A percentile compares a stretch with the other conserved stretches of the same genome.
phyloP scores from a whole-genome alignment of 2,329 filamentous ascomycete species.

The Aspergillus sp. region DNA sequence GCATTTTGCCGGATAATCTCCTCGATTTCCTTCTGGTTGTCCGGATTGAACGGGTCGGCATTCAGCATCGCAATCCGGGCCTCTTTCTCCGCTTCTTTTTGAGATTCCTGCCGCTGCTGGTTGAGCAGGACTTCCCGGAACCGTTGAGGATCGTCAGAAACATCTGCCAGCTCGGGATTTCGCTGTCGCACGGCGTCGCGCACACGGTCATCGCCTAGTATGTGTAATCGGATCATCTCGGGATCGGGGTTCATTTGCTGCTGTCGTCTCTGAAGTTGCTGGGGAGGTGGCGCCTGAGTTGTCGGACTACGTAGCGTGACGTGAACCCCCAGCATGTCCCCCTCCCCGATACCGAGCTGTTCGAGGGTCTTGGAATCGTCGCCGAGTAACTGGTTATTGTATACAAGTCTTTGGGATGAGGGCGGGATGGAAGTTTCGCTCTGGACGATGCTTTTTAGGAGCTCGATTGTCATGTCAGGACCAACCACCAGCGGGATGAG shows the following conservation, averaged over 20 bases:
- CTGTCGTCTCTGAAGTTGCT: constrained; percentile 29
- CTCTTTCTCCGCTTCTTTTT: constrained; percentile 73
- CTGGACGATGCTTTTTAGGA: constrained; percentile 84
- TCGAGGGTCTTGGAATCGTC: constrained; percentile 80
- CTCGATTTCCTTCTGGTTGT: constrained; percentile 88
- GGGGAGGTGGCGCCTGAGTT: constrained; percentile 30
- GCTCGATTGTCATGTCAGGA: constrained; percentile 76
- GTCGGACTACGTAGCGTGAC: constrained; percentile 49
- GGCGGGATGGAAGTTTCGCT: constrained; percentile 75
- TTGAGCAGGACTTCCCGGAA: constrained; percentile 73
- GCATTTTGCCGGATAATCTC: constrained; percentile 95
- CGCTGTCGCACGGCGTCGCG: constrained; percentile 69
- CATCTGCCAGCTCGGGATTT: constrained; percentile 74
- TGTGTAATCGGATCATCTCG: constrained; percentile 78
- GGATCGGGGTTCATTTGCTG: constrained; percentile 56
- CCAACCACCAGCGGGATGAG: constrained; percentile 81
- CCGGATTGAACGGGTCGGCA: constrained; percentile 89
- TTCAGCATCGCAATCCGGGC: constrained; percentile 83
- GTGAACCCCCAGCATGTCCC: constrained; percentile 89
- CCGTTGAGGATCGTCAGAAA: constrained; percentile 70
- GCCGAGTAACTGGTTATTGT: constrained; percentile 79
- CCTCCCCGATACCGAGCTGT: constrained; percentile 76
- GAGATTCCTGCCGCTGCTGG: constrained; percentile 68
- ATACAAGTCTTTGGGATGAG: constrained; percentile 78
- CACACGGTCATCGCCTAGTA: constrained; percentile 74